phyloP scores from a whole-genome alignment of 1,139 yeast species.

The Spathaspora sp. region DNA sequence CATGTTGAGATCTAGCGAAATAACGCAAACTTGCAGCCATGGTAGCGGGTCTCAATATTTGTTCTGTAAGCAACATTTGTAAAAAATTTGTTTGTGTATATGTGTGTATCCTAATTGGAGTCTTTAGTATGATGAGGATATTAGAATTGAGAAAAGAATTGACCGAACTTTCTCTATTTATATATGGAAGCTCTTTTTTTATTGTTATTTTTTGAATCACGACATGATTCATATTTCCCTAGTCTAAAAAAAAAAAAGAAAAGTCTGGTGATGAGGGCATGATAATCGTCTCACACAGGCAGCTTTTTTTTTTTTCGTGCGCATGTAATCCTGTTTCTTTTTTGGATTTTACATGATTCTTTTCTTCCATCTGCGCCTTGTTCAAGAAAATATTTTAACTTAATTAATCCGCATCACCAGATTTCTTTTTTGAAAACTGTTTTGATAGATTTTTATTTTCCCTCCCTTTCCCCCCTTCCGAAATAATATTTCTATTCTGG shows the following conservation, averaged over 20 bases:
- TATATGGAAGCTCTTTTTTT: not conserved
- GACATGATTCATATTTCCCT: not conserved
- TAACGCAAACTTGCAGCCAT: constrained; percentile 5
- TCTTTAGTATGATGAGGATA: constrained; percentile 1
- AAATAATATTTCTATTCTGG: not conserved
- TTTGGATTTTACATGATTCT: not conserved
- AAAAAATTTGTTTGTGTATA: not conserved
- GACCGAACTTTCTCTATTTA: not conserved
- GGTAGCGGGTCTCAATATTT: constrained; percentile 5
- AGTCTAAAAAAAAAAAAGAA: not conserved
- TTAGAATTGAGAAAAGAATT: not conserved
- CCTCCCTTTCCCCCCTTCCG: not conserved
- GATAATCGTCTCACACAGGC: not conserved
- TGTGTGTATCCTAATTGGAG: not conserved
- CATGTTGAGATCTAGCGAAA: constrained; percentile 5
- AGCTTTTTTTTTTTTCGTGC: not conserved
- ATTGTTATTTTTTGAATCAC: not conserved
- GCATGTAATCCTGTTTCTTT: not conserved
- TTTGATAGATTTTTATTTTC: not conserved
- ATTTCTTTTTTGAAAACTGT: not conserved
- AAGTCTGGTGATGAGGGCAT: constrained; percentile 3
- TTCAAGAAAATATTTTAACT: not conserved
- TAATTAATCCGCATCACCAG: constrained; percentile 3
- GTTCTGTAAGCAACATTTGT: constrained; percentile 5
- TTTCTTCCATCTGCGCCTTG: not conserved